Percentiles rank a stretch among this genome's conserved stretches.
Evolutionary conservation across 352 stramenopile genomes (phyloP).

Genomic region (Globisporangium megalacanthum): DNA sequence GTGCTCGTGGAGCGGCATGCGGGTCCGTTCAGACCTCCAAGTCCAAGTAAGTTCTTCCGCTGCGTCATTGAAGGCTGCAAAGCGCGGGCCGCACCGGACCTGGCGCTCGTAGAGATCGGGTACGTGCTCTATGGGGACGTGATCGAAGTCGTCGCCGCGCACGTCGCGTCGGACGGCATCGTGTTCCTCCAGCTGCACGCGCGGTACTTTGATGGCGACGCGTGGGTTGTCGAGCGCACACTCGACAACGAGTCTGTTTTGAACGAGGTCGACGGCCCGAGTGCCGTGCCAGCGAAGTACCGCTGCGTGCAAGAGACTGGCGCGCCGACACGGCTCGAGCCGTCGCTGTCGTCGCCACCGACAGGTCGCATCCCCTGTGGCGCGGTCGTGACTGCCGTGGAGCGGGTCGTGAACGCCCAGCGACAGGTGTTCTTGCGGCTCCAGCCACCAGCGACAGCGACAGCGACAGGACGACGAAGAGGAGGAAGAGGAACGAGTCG

Average conservation of each 20-base stretch:
- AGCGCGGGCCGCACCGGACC: constrained; percentile 37
- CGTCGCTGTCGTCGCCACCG: constrained; percentile 47
- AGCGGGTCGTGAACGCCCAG: constrained; percentile 55
- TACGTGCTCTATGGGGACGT: constrained; percentile 77
- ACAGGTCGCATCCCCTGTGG: constrained; percentile 58
- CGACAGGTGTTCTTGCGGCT: constrained; percentile 57
- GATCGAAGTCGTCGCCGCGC: constrained; percentile 55
- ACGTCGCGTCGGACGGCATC: constrained; percentile 36
- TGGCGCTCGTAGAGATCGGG: constrained; percentile 57
- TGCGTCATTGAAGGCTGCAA: constrained; percentile 81
- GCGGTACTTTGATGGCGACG: constrained; percentile 61
- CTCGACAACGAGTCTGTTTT: constrained; percentile 76
- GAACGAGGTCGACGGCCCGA: constrained; percentile 53
- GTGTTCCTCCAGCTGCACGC: constrained; percentile 59
- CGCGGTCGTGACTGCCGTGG: constrained; percentile 36
- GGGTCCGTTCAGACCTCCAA: constrained; percentile 29
- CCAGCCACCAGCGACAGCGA: neutral
- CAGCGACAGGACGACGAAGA: too few relatives aligned
- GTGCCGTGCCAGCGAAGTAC: constrained; percentile 25
- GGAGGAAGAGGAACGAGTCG: neutral
- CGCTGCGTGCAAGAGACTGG: constrained; percentile 68
- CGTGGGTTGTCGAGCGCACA: constrained; percentile 70
- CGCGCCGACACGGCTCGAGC: constrained; percentile 48
- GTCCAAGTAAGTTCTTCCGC: constrained; percentile 32
- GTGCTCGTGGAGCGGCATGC: constrained; percentile 52